Percentiles rank a stretch among this genome's conserved stretches.
Evolutionary conservation across 495 filamentous ascomycete genomes (phyloP).

Genomic region (Bombardia bombarda): DNA sequence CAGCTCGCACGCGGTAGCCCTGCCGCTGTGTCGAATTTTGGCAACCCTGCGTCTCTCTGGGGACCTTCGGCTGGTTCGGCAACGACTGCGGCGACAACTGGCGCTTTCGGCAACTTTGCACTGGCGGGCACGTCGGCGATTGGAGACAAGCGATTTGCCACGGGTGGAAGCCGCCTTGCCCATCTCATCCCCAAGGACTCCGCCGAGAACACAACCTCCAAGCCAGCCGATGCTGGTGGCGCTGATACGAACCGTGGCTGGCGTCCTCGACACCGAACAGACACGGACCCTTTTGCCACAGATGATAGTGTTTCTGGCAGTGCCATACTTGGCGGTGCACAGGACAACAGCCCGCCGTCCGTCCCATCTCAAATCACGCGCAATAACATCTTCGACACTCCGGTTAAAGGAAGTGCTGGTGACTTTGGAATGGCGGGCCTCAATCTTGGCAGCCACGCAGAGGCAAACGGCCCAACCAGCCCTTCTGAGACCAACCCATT

Average conservation of each 20-base stretch:
- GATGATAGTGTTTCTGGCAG: slow-evolving; percentile 61
- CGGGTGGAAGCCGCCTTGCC: slow-evolving; percentile 77
- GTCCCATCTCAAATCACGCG: slow-evolving; percentile 28
- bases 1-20: slow-evolving; percentile 66
- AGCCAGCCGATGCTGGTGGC: slow-evolving; percentile 22
- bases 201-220: slow-evolving; percentile 50
- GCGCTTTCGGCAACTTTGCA: slow-evolving; percentile 82
- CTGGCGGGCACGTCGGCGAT: slow-evolving; percentile 39
- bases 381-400: slow-evolving; percentile 43
- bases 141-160: slow-evolving; percentile 67
- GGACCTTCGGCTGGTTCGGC: slow-evolving; percentile 35
- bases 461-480: slow-evolving; percentile 55
- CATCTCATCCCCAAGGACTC: slow-evolving; percentile 73
- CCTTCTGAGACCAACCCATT: slow-evolving; percentile 98
- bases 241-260: slow-evolving; percentile 31
- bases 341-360: slow-evolving; percentile 60
- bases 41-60: slow-evolving; percentile 58
- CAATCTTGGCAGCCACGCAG: slow-evolving; percentile 46
- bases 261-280: slow-evolving; percentile 53
- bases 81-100: slow-evolving; percentile 64
- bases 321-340: slow-evolving; percentile 69
- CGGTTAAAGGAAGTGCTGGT: slow-evolving; percentile 47
- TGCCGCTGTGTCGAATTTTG: slow-evolving; percentile 28
- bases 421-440: slow-evolving; percentile 82
- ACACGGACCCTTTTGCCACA: slow-evolving; percentile 75